Evolutionary conservation across 306 rosid genomes (phyloP).

Genomic region (Herpetospermum pedunculosum): DNA sequence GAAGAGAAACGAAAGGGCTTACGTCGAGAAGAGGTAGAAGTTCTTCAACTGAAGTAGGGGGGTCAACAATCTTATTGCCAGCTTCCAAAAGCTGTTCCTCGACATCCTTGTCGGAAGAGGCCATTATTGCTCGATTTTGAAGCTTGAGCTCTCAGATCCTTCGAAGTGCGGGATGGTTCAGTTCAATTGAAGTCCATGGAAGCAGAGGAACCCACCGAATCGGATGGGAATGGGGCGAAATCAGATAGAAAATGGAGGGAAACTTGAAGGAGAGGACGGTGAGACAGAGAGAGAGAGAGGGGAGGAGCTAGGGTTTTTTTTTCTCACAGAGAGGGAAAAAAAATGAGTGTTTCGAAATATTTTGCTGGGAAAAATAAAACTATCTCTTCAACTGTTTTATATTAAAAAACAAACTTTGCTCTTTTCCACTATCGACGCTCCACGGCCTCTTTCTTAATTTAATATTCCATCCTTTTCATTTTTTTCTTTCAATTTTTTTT

Average conservation of each 20-base stretch:
- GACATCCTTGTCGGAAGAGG: slow-evolving; percentile 39
- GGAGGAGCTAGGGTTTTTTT: slow-evolving; percentile 2
- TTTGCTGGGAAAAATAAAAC: slow-evolving; percentile 1
- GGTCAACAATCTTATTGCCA: slow-evolving; percentile 57
- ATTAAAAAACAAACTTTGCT: background rate
- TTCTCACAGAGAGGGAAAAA: background rate
- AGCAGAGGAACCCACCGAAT: slow-evolving; percentile 19
- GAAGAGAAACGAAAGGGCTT: slow-evolving; percentile 12
- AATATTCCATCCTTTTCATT: background rate
- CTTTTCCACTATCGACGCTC: background rate
- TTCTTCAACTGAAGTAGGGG: slow-evolving; percentile 57
- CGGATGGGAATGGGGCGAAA: slow-evolving; percentile 8
- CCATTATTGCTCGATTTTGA: slow-evolving; percentile 29
- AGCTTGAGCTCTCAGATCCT: slow-evolving; percentile 35
- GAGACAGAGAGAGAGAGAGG: too few species aligned
- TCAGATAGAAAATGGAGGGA: slow-evolving; percentile 3
- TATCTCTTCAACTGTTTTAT: background rate
- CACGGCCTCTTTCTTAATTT: background rate
- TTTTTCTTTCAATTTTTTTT: too few species aligned
- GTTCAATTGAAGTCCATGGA: slow-evolving; percentile 36
- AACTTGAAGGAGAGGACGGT: slow-evolving; percentile 7
- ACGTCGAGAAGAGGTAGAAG: slow-evolving; percentile 71
- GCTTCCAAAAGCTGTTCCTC: slow-evolving; percentile 54
- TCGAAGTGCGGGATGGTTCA: slow-evolving; percentile 9
- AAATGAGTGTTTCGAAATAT: slow-evolving; percentile 2